A percentile compares a stretch with the other conserved stretches of the same genome.
These are phyloP conservation scores for Gossypium bickii DNA, from an alignment of 345 rosid genomes.

Conservation along the genomic window DNA sequence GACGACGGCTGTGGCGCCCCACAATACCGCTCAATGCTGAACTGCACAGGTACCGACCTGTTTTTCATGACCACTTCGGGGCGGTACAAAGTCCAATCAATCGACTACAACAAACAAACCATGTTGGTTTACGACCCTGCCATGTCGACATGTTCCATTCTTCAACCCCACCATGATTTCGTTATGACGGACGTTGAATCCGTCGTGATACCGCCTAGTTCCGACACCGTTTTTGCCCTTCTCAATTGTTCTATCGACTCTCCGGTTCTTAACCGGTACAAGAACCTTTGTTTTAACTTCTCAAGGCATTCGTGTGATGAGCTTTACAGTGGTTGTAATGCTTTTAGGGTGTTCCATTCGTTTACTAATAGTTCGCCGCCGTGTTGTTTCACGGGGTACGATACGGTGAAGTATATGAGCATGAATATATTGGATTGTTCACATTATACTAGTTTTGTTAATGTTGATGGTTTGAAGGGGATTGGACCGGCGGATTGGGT, in stretches of 20 bases:
- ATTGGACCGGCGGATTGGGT: constrained; percentile 74
- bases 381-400: constrained; percentile 82
- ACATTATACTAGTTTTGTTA: constrained; percentile 63
- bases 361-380: constrained; percentile 53
- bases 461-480: constrained; percentile 45
- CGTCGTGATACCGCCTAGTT: constrained; percentile 61
- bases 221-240: constrained; percentile 85
- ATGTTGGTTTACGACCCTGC: constrained; percentile 69
- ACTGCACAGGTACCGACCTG: constrained; percentile 53
- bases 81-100: constrained; percentile 66
- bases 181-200: constrained; percentile 59
- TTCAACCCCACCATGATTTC: constrained; percentile 92
- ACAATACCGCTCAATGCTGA: constrained; percentile 62
- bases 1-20: constrained; percentile 92
- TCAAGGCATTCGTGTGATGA: constrained; percentile 84
- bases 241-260: constrained; percentile 81
- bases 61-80: constrained; percentile 82
- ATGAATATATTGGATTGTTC: constrained; percentile 87
- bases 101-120: constrained; percentile 62
- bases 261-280: constrained; percentile 77
- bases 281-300: constrained; percentile 62
- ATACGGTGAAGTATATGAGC: constrained; percentile 76
- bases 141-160: constrained; percentile 93
- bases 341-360: constrained; percentile 58
- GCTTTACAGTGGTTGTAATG: constrained; percentile 62